Conservation (phyloP, 1,284 basidiomycete species). For the Coriolopsis trogii region DNA sequence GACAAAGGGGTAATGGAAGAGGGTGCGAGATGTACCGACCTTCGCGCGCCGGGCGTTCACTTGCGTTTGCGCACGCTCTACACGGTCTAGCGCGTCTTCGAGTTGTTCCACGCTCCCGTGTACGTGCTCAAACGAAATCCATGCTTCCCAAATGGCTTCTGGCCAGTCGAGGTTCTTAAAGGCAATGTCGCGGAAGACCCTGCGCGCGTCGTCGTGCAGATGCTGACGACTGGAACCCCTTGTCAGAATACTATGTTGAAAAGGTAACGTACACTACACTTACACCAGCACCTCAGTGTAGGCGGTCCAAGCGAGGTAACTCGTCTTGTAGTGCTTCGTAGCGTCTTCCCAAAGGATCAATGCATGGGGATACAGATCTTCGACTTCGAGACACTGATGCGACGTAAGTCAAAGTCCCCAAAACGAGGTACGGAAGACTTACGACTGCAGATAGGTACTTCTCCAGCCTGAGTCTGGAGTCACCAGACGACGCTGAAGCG, state of each 20-base stretch:
- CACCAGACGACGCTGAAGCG: conserved; percentile 46
- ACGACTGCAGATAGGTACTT: conserved; percentile 80
- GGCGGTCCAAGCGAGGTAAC: conserved; percentile 69
- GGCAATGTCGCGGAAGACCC: conserved; percentile 65
- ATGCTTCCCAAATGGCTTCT: conserved; percentile 89
- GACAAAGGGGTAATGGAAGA: not conserved
- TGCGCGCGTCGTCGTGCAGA: conserved; percentile 62
- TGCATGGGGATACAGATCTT: conserved; percentile 53
- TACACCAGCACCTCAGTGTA: conserved; percentile 73
- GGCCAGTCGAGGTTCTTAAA: conserved; percentile 87
- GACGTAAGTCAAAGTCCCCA: conserved; percentile 1
- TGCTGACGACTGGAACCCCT: conserved; percentile 50
- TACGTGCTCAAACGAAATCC: conserved; percentile 84
- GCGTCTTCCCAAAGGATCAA: conserved; percentile 65
- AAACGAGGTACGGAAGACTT: conserved; percentile 33
- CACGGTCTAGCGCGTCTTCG: conserved; percentile 65
- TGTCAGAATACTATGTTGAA: not conserved
- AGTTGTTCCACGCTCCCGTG: conserved; percentile 76
- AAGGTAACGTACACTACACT: conserved; percentile 28
- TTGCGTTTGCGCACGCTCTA: conserved; percentile 68
- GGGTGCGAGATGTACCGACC: conserved; percentile 42
- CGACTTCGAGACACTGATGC: conserved; percentile 48
- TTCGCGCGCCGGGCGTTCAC: conserved; percentile 68
- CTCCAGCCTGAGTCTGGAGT: conserved; percentile 73
- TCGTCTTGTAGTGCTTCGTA: conserved; percentile 66